Conservation (phyloP, 1,284 basidiomycete genomes). For the Tranzscheliella williamsii region DNA sequence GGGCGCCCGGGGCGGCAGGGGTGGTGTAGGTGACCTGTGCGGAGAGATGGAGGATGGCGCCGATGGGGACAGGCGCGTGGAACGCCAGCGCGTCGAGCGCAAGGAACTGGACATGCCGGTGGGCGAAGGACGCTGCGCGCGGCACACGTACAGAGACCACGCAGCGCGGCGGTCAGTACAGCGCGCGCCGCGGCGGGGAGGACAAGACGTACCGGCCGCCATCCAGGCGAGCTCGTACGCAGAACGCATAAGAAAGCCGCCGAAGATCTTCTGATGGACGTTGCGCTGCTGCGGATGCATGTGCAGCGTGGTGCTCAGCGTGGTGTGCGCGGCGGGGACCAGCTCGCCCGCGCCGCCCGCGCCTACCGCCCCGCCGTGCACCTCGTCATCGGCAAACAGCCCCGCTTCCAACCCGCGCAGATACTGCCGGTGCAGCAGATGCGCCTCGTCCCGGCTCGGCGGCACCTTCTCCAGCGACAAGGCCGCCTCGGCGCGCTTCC, state of each 20-base stretch:
- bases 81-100: constrained; percentile 58
- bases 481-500: constrained; percentile 48
- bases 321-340: constrained; percentile 48
- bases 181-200: no score
- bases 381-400: constrained; percentile 30
- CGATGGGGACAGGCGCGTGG: constrained; percentile 54
- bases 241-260: constrained; percentile 48
- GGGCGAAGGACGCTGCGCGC: constrained; percentile 41
- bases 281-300: constrained; percentile 58
- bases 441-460: constrained; percentile 59
- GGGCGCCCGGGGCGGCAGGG: constrained; percentile 7
- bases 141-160: background rate
- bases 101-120: constrained; percentile 59
- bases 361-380: constrained; percentile 5
- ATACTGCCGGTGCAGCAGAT: constrained; percentile 57
- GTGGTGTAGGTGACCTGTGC: constrained; percentile 50
- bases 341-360: constrained; percentile 9
- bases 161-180: background rate
- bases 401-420: constrained; percentile 35
- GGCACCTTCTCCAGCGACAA: constrained; percentile 53
- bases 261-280: constrained; percentile 51
- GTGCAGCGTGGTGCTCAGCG: constrained; percentile 44
- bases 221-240: constrained; percentile 62
- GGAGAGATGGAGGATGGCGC: constrained; percentile 47
- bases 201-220: constrained; percentile 42